Percentiles rank a stretch among this genome's conserved stretches.
Evolutionary conservation across 306 rosid species (phyloP).

Genomic region (Vigna angularis): DNA sequence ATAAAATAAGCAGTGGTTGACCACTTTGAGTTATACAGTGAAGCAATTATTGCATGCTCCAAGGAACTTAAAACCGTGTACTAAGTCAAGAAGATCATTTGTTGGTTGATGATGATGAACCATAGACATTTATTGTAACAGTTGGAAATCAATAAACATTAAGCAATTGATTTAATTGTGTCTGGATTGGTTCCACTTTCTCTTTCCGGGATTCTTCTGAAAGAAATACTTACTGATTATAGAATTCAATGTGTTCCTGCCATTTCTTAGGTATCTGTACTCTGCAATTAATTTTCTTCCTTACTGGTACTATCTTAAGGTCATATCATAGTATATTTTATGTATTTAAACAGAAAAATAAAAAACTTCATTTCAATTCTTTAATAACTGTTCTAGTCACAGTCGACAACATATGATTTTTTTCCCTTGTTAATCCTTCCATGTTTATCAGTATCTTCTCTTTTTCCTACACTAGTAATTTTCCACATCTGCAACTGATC

Average conservation of each 20-base stretch:
- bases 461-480: background rate
- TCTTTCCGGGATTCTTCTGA: background rate
- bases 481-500: constrained; percentile 40
- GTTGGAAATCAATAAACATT: background rate
- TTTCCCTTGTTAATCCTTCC: background rate
- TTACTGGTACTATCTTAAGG: too few species aligned
- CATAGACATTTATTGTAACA: background rate
- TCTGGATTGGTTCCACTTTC: background rate
- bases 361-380: too few species aligned
- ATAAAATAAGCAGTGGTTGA: background rate
- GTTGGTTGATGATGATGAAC: background rate
- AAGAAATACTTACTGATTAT: constrained; percentile 1
- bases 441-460: background rate
- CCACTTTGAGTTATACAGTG: background rate
- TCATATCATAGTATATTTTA: too few species aligned
- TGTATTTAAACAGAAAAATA: too few species aligned
- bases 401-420: background rate
- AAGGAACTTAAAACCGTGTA: background rate
- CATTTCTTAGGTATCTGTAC: constrained; percentile 24
- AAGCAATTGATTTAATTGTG: background rate
- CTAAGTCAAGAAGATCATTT: background rate
- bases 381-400: too few species aligned
- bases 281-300: constrained; percentile 32
- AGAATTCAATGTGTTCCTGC: constrained; percentile 33
- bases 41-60: background rate